phyloP scores from a whole-genome alignment of 306 rosid species.

The Ziziphus jujuba region DNA sequence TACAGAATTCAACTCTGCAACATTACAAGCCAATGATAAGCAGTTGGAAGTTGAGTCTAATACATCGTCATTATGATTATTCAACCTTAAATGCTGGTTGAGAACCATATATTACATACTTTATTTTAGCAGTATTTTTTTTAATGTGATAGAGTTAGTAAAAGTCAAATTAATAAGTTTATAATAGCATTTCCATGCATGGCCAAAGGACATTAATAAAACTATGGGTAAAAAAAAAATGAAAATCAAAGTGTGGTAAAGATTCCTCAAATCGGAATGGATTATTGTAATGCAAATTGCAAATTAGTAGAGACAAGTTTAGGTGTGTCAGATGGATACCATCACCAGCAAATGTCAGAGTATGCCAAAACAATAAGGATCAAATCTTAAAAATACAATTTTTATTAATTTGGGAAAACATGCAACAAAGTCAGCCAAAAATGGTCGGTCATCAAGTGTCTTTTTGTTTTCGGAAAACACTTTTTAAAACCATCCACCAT shows the following conservation, averaged over 20 bases:
- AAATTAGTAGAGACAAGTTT: slow-evolving; percentile 18
- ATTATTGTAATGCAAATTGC: neutral
- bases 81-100: too few relatives aligned
- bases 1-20: too few relatives aligned
- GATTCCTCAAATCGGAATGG: neutral
- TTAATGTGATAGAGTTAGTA: too few relatives aligned
- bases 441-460: slow-evolving; percentile 19
- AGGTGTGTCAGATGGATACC: slow-evolving; percentile 25
- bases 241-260: slow-evolving; percentile 7
- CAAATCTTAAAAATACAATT: neutral
- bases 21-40: too few relatives aligned
- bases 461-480: slow-evolving; percentile 1
- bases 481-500: neutral
- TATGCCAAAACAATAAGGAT: slow-evolving; percentile 3
- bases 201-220: neutral
- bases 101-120: too few relatives aligned
- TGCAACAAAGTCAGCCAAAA: slow-evolving; percentile 21
- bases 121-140: too few relatives aligned
- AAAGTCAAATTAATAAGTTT: neutral
- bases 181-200: neutral
- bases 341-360: slow-evolving; percentile 15
- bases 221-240: neutral
- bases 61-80: too few relatives aligned
- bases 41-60: too few relatives aligned
- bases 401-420: slow-evolving; percentile 13